Evolutionary conservation across 2,329 filamentous ascomycete species (phyloP), one percentile per base, ranked within the genome.

Genomic region (Dryadomyces quercivorus): DNA sequence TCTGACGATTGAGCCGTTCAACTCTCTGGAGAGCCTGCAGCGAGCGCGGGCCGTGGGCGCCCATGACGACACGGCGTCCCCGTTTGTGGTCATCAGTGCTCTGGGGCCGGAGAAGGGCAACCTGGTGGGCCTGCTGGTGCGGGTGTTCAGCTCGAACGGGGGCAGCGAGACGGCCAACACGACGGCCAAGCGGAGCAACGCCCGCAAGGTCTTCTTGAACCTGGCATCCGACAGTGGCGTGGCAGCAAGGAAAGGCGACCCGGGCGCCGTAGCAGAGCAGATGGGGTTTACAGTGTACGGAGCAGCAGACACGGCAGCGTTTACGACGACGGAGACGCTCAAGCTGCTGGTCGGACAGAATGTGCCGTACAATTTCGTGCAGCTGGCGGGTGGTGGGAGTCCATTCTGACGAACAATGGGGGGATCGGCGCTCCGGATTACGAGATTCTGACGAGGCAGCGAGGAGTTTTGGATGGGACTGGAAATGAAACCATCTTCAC

Each of bases 291-390:
- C 83, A 22, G 82, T 86, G 7, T 93, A 92, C 64, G 86, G 85
- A 1, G 80, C 85, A 18, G 85, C 84, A 22, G 88, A 94, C 67
- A 85, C 90, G 36, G 85, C 84, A 55, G 87, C 88, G 0, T 93
- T 90, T 71, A 91, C 86, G 21, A 91, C 86, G 2, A 88, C 92
- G 5, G 86, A 93, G 69, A 92, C 84, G 50, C 69, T 93, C 54
- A 75, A 88, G 60, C 67, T 91, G 56, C 74, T 94, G 22, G 86
- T 92, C 12, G 88, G 88, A 10, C 87, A 93, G 70, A 93, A 93
- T 65, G 87, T 93, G 55, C 86, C 86, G 6, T 92, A 89, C 68
- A 90, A 87, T 69, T 94, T 94, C 71, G 88, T 93, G 45, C 76
- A 87, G 50, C 72, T 93, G 64, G 86, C 88, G 2, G 75, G 75